These are phyloP conservation scores for Gracilaria gracilis DNA, from an alignment of 23 red algal genomes.

Conservation along the genomic window DNA sequence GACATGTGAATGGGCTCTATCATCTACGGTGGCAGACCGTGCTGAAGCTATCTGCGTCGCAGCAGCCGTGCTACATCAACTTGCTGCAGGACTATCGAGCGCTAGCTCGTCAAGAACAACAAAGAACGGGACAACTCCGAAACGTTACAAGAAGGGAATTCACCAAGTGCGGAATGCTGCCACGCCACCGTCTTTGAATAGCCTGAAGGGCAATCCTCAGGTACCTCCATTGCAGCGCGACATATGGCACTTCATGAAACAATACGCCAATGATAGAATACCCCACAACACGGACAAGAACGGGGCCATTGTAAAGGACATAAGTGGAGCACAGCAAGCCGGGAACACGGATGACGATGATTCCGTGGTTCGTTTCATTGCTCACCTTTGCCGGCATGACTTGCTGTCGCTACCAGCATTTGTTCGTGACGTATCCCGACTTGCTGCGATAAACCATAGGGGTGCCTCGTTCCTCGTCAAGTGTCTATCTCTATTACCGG, in stretches of 20 bases:
- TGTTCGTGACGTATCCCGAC: constrained; percentile 43
- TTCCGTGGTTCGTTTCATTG: constrained; percentile 58
- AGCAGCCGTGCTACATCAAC: constrained; percentile 29
- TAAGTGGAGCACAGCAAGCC: neutral
- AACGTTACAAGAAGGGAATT: constrained; percentile 38
- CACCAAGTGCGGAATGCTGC: constrained; percentile 8
- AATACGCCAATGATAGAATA: constrained; percentile 31
- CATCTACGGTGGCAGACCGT: constrained; percentile 21
- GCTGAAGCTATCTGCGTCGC: constrained; percentile 57
- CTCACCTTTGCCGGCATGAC: constrained; percentile 46
- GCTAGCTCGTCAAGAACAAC: neutral
- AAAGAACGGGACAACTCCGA: constrained; percentile 1
- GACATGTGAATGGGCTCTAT: constrained; percentile 48
- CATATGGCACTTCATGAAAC: constrained; percentile 65
- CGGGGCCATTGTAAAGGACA: constrained; percentile 17
- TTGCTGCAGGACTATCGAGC: neutral
- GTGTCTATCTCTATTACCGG: constrained; percentile 54
- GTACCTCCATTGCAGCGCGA: constrained; percentile 63
- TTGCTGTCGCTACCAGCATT: constrained; percentile 43
- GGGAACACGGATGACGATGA: constrained; percentile 30
- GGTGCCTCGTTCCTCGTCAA: constrained; percentile 49
- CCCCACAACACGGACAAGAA: neutral
- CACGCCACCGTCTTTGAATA: neutral
- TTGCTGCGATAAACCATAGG: constrained; percentile 27
- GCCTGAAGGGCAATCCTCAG: neutral